These are phyloP conservation scores for Mycotypha africana DNA, from an alignment of 371 early-diverging fungal genomes.

Conservation along the genomic window DNA sequence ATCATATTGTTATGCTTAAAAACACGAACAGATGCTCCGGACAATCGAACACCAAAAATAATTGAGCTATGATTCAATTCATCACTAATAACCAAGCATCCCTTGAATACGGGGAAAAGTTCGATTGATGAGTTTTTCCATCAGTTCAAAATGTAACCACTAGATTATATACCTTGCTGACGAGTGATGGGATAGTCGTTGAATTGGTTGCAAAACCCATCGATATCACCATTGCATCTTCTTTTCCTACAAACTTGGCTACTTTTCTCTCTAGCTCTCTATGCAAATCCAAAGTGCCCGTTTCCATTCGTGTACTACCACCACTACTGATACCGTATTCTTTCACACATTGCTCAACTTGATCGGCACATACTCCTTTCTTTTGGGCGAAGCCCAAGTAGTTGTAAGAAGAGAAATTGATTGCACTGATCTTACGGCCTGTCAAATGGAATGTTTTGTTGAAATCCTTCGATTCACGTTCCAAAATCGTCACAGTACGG, in stretches of 20 bases:
- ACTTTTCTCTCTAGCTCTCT: slow-evolving; percentile 85
- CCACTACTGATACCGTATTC: slow-evolving; percentile 63
- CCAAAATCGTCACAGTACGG: slow-evolving; percentile 18
- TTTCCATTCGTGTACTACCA: slow-evolving; percentile 70
- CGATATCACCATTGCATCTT: slow-evolving; percentile 35
- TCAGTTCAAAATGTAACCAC: no score
- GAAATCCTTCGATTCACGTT: slow-evolving; percentile 22
- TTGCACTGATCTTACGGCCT: slow-evolving; percentile 70
- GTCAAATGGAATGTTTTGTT: slow-evolving; percentile 51
- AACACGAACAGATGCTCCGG: slow-evolving; percentile 90
- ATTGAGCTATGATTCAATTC: slow-evolving; percentile 99
- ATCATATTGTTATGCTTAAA: slow-evolving; percentile 93
- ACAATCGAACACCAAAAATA: slow-evolving; percentile 93
- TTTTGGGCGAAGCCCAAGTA: slow-evolving; percentile 98
- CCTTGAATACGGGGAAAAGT: slow-evolving; percentile 77
- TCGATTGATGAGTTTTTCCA: not conserved
- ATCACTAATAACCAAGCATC: slow-evolving; percentile 94
- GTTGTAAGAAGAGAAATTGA: slow-evolving; percentile 99
- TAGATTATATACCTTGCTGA: slow-evolving; percentile 53
- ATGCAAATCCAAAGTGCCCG: slow-evolving; percentile 67
- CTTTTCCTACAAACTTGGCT: slow-evolving; percentile 75
- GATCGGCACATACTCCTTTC: slow-evolving; percentile 89
- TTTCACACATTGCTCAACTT: slow-evolving; percentile 70
- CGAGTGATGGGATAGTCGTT: slow-evolving; percentile 92
- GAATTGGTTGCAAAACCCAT: slow-evolving; percentile 95